phyloP scores from a whole-genome alignment of 78 protist genomes.

The Tieghemostelium lacteum region DNA sequence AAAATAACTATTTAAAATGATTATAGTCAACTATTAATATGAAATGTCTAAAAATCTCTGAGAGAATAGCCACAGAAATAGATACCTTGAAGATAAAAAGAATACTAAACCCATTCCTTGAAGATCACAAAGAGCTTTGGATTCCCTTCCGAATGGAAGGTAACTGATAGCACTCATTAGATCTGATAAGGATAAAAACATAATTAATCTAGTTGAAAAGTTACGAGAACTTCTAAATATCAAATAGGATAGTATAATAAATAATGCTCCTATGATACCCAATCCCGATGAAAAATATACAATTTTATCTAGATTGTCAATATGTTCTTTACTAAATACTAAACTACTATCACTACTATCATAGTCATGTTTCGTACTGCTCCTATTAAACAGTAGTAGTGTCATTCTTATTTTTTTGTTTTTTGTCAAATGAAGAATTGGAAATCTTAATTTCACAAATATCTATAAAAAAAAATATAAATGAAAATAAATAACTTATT shows the following conservation, averaged over 20 bases:
- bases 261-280: constrained; percentile 45
- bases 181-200: constrained; percentile 29
- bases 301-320: constrained; percentile 25
- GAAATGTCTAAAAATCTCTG: no score
- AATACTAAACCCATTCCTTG: constrained; percentile 63
- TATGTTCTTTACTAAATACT: constrained; percentile 22
- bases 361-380: neutral
- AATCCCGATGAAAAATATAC: constrained; percentile 38
- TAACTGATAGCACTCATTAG: constrained; percentile 27
- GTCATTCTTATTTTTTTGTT: no score
- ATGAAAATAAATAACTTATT: no score
- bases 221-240: constrained; percentile 33
- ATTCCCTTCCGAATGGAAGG: constrained; percentile 38
- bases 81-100: constrained; percentile 47
- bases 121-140: constrained; percentile 26
- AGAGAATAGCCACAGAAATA: no score
- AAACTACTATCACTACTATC: neutral
- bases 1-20: no score
- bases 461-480: no score
- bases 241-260: constrained; percentile 45
- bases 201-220: constrained; percentile 51
- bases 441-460: no score
- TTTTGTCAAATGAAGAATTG: no score
- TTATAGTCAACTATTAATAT: no score
- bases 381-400: no score